Evolutionary conservation across 768 basidiomycete genomes (phyloP).

Genomic region (Boletus sensibilis): DNA sequence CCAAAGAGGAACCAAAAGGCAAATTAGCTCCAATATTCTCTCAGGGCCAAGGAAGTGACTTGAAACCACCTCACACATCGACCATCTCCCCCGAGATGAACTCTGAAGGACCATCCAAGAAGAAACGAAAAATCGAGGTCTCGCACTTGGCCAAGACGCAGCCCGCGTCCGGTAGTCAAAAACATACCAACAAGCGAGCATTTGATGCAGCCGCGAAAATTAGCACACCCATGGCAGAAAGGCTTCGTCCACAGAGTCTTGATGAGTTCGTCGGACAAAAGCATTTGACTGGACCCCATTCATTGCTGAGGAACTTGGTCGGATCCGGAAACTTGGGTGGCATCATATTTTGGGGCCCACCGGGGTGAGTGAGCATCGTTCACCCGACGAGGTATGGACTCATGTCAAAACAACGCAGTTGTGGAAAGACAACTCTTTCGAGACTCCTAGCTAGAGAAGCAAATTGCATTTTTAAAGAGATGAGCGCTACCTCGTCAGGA

Average conservation of each 20-base stretch:
- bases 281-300: constrained; percentile 57
- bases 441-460: constrained; percentile 62
- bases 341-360: constrained; percentile 74
- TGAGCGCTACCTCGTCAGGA: constrained; percentile 70
- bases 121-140: constrained; percentile 31
- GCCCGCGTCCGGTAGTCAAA: constrained; percentile 11
- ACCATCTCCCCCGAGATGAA: constrained; percentile 7
- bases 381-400: neutral
- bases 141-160: constrained; percentile 7
- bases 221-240: constrained; percentile 66
- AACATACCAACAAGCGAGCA: constrained; percentile 24
- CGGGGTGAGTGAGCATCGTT: constrained; percentile 44
- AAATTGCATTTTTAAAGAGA: constrained; percentile 66
- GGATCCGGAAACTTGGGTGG: constrained; percentile 54
- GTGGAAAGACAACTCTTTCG: constrained; percentile 76
- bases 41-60: constrained; percentile 16
- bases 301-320: constrained; percentile 53
- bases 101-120: constrained; percentile 17
- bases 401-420: constrained; percentile 35
- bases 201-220: constrained; percentile 22
- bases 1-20: constrained; percentile 17
- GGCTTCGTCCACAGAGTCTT: constrained; percentile 61
- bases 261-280: constrained; percentile 72
- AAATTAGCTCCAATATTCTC: constrained; percentile 46
- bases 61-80: constrained; percentile 10